These are phyloP conservation scores for Sextonia rubra DNA, from an alignment of 164 flowering plant genomes.

Conservation along the genomic window DNA sequence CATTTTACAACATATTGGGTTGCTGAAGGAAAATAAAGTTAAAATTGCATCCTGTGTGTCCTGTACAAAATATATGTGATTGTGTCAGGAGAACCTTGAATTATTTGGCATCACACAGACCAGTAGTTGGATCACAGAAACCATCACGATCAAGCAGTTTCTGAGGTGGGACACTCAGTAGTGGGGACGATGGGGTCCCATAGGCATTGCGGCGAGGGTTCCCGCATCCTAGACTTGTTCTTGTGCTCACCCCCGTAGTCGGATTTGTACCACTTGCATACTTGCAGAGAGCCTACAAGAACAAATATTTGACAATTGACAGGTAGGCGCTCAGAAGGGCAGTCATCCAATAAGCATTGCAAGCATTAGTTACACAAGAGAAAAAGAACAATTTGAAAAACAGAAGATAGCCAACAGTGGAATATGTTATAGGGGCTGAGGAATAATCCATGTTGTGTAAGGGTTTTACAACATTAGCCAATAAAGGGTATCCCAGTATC, in stretches of 20 bases:
- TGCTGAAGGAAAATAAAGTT: background rate
- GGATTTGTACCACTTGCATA: constrained; percentile 95
- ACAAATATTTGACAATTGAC: background rate
- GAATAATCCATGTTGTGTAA: no score
- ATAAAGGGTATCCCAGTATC: no score
- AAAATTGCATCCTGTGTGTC: background rate
- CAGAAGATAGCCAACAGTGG: background rate
- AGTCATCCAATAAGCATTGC: background rate
- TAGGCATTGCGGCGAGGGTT: constrained; percentile 79
- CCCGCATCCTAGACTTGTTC: constrained; percentile 84
- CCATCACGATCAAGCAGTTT: constrained; percentile 85
- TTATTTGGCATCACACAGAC: constrained; percentile 78
- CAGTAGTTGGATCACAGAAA: constrained; percentile 61
- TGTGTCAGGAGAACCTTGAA: background rate
- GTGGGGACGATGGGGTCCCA: constrained; percentile 88
- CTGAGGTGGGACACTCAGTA: constrained; percentile 84
- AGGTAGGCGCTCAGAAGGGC: background rate
- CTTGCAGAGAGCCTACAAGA: constrained; percentile 83
- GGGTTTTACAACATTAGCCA: no score
- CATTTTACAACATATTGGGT: background rate
- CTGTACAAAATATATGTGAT: constrained; percentile 4
- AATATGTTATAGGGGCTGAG: background rate
- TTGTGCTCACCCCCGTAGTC: constrained; percentile 79
- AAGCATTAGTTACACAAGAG: background rate
- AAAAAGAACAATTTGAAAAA: background rate